These are phyloP conservation scores for Chamaenerion angustifolium DNA, from an alignment of 345 rosid species.

Conservation along the genomic window DNA sequence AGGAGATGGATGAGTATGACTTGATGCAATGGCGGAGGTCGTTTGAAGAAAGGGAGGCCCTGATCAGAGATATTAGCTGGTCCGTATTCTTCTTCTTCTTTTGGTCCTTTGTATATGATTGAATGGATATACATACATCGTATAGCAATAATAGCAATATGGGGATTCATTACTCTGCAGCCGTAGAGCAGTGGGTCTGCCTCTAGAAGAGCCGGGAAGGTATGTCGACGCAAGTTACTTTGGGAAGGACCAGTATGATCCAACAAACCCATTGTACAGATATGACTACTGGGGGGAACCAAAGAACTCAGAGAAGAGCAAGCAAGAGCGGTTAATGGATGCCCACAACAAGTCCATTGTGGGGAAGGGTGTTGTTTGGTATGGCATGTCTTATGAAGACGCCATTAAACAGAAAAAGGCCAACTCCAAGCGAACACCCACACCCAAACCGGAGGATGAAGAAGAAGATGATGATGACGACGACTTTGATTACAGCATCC, in stretches of 20 bases:
- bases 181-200: slow-evolving; percentile 76
- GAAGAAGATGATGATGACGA: slow-evolving; percentile 29
- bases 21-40: slow-evolving; percentile 79
- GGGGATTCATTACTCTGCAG: slow-evolving; percentile 24
- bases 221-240: slow-evolving; percentile 66
- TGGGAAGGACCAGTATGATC: slow-evolving; percentile 83
- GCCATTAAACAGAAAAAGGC: slow-evolving; percentile 53
- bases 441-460: slow-evolving; percentile 12
- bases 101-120: background rate
- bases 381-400: slow-evolving; percentile 72
- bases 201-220: slow-evolving; percentile 89
- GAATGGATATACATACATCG: no score
- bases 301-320: slow-evolving; percentile 75
- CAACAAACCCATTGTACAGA: slow-evolving; percentile 57
- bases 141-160: background rate
- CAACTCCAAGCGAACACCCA: background rate
- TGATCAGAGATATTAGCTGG: slow-evolving; percentile 91
- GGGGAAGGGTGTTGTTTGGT: slow-evolving; percentile 77
- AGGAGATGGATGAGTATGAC: slow-evolving; percentile 93
- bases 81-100: slow-evolving; percentile 11
- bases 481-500: slow-evolving; percentile 62
- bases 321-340: slow-evolving; percentile 54
- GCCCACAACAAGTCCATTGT: slow-evolving; percentile 72
- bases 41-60: slow-evolving; percentile 88
- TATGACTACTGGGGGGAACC: slow-evolving; percentile 98